phyloP scores from a whole-genome alignment of 306 rosid species.

The Luffa acutangula region DNA sequence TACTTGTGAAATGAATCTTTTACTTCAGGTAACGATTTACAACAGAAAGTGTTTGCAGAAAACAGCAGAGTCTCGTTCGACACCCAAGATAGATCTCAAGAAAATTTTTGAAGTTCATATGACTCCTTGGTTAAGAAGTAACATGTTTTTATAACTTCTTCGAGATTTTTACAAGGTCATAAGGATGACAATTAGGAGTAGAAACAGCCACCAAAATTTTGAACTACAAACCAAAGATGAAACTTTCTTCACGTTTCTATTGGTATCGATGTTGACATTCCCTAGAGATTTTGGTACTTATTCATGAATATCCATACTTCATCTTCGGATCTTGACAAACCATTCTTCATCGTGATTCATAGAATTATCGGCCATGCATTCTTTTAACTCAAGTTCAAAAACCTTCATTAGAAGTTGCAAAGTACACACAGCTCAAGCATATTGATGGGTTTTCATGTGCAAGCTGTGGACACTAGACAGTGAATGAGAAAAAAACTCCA shows the following conservation, averaged over 20 bases:
- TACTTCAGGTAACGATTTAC: neutral
- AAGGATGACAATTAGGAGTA: neutral
- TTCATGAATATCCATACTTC: neutral
- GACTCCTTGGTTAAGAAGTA: neutral
- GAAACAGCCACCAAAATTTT: neutral
- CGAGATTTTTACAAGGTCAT: neutral
- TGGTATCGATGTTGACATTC: neutral
- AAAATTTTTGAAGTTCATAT: neutral
- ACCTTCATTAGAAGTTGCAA: neutral
- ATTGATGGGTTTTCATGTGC: neutral
- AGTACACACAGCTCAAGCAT: neutral
- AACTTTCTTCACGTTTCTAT: neutral
- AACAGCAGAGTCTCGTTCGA: neutral
- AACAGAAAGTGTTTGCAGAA: neutral
- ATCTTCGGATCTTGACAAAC: neutral
- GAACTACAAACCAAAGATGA: neutral
- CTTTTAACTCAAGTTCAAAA: neutral
- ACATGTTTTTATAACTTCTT: neutral
- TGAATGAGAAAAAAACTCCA: neutral
- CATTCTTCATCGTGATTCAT: neutral
- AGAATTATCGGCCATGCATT: neutral
- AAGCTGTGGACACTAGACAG: neutral
- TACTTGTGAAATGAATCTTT: neutral
- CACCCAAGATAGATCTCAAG: neutral
- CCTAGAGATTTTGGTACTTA: neutral